Conservation (phyloP, 169 alveolate genomes). For the Eimeria praecox region DNA sequence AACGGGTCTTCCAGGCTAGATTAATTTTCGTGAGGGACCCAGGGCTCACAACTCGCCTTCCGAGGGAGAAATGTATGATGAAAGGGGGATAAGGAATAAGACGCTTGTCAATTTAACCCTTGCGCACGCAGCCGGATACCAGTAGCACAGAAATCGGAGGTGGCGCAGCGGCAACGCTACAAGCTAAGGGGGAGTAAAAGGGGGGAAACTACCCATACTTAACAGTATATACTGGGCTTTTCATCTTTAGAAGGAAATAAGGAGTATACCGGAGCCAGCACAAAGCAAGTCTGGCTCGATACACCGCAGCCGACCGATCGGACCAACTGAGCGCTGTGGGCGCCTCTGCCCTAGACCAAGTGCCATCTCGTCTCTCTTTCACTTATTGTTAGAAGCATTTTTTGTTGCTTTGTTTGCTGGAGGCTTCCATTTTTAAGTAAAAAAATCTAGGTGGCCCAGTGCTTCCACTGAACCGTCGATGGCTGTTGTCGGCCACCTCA, state of each 20-base stretch:
- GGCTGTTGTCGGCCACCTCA: background rate
- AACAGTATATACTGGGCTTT: no score
- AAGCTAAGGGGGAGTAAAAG: no score
- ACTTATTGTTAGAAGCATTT: background rate
- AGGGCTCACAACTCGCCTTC: background rate
- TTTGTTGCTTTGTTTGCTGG: background rate
- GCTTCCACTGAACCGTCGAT: background rate
- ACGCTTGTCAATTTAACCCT: background rate
- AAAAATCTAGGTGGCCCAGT: background rate
- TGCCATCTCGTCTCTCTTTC: background rate
- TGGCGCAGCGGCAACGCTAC: no score
- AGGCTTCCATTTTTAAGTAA: background rate
- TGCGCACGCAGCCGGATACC: background rate
- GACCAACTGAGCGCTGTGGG: background rate
- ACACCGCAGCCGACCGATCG: conserved; percentile 14
- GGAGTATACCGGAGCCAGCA: background rate
- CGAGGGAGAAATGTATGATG: background rate
- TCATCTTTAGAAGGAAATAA: background rate
- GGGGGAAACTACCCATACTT: background rate
- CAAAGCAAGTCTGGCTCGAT: background rate
- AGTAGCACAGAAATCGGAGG: background rate
- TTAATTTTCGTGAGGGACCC: background rate
- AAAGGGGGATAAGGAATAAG: background rate
- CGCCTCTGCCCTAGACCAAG: background rate
- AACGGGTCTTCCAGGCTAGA: background rate